Base-by-base conservation (phyloP, 805 yeast species). In the Yarrowia sp. region DNA sequence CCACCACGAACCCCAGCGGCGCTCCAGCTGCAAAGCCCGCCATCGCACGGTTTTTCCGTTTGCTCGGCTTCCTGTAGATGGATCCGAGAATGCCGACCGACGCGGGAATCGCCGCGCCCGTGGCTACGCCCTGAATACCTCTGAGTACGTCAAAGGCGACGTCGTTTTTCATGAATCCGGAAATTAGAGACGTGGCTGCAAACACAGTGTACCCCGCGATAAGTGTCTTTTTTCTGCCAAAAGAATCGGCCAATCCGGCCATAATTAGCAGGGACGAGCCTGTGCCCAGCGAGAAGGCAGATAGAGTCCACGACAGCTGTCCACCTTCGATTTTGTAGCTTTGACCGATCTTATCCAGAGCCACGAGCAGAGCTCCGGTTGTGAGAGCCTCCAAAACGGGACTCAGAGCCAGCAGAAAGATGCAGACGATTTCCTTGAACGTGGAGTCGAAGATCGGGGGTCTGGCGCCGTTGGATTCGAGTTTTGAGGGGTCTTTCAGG, bases 41-140 rank as follows among this genome's bases (percentile, higher is more conserved):
- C 80, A 82, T 74, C 15, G 74, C 83, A 69, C 78, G 70, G 70
- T 82, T 82, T 69, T 81, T 81, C 36, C 85, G 70, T 43, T 71
- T 71, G 0, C 83, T 78, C 24, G 80, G 79, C 38, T 72, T 73
- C 15, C 52, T 33, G 69, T 83, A 83, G 5, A 75, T 74, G 2
- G 83, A 73, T 0, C 85, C 83, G 1, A 83, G 70, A 58, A 82
- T 76, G 0, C 85, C 86, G 9, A 83, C 84, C 44, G 83, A 79
- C 3, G 85, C 81, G 0, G 86, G 85, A 1, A 82, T 79, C 1
- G 80, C 78, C 49, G 83, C 81, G 0, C 84, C 80, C 17, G 80
- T 78, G 43, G 76, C 73, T 0, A 80, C 77, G 13, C 86, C 86
- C 70, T 79, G 83, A 12, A 83, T 70, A 4, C 80, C 85, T 67